Percentiles rank a stretch among this genome's conserved stretches.
phyloP scores from a whole-genome alignment of 2,329 filamentous ascomycete genomes.

The Trichophyton rubrum region DNA sequence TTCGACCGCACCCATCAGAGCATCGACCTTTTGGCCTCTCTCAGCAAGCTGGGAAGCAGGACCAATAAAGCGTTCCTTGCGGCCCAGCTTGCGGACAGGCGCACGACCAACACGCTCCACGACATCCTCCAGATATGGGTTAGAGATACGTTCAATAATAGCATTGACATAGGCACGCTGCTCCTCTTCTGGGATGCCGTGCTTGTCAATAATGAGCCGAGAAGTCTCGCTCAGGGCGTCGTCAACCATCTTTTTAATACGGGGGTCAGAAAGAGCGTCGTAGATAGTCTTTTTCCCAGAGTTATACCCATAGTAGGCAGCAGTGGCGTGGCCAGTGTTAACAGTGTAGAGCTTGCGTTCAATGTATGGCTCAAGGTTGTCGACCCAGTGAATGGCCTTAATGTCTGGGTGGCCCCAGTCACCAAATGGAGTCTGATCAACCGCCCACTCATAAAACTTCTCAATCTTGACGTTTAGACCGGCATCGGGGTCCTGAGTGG shows the following conservation, averaged over 20 bases:
- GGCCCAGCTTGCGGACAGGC: constrained; percentile 81
- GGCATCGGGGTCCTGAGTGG: constrained; percentile 66
- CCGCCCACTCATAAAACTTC: constrained; percentile 98
- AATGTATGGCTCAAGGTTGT: constrained; percentile 84
- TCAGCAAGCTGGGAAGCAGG: constrained; percentile 84
- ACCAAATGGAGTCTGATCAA: constrained; percentile 75
- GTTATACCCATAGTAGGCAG: constrained; percentile 88
- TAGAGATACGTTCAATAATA: constrained; percentile 86
- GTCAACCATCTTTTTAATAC: constrained; percentile 68
- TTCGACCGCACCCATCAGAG: constrained; percentile 71
- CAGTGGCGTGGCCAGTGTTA: constrained; percentile 94
- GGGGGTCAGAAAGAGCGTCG: constrained; percentile 69
- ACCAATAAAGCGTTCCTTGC: constrained; percentile 91
- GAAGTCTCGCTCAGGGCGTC: constrained; percentile 76
- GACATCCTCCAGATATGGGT: constrained; percentile 81
- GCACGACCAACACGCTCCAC: constrained; percentile 93
- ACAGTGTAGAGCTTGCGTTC: constrained; percentile 99
- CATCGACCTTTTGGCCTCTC: constrained; percentile 57
- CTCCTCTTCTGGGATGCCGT: constrained; percentile 60
- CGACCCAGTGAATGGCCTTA: constrained; percentile 83
- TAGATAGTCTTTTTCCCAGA: constrained; percentile 77
- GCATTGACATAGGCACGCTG: constrained; percentile 81
- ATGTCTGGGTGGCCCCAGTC: constrained; percentile 59
- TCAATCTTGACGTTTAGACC: constrained; percentile 90
- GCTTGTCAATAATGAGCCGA: constrained; percentile 72